Base-by-base conservation (phyloP, 257 asterid genomes). In the Penstemon barbatus region DNA sequence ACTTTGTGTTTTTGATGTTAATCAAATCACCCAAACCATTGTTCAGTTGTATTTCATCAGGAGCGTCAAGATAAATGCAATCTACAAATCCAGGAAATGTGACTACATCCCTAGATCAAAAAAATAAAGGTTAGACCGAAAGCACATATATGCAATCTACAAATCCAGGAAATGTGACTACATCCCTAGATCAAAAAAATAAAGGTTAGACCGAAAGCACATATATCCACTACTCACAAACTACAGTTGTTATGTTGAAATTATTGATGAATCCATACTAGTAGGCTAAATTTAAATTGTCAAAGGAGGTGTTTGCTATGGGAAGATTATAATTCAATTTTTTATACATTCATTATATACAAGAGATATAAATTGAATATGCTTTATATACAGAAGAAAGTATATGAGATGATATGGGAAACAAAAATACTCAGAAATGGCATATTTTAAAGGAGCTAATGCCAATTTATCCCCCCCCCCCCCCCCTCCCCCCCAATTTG, bases 51-150 rank as follows among this genome's bases (percentile, higher is more conserved):
- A 94, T 60, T 82, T 87, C 96, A 3, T 15, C 60, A 7, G 99
- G 95, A 73, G 99, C 90, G 70, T 86, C 95, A 69, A 94, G 97
- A 85, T 94, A 94, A 65, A 94, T 33, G 58, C 93, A 94, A 82
- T 94, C 99, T 13, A 94, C 99, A 71, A 91, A 91, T 81, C 99
- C 97, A 8, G 99, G 99, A 78, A 94, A 94, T 19, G 93, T 86
- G 70, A 91, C 85, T 12, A 15, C 70, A 72, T 89, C 97, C 95
- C 99, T 94, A 85, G 19, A 25, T 58, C 25, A 61, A 41, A 68
- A 63, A 58, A 45, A 50, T 7, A 68, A 68, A 52, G 56, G 25
- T 65, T 65, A 71, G 51, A 62, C 59, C 49, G 13, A 63, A 18
- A 65, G 44, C 49, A 66, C 53, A 8, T 7, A 49, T 66, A 94